Conservation (phyloP, 2,329 filamentous ascomycete species). For the Aspergillus japonicus region DNA sequence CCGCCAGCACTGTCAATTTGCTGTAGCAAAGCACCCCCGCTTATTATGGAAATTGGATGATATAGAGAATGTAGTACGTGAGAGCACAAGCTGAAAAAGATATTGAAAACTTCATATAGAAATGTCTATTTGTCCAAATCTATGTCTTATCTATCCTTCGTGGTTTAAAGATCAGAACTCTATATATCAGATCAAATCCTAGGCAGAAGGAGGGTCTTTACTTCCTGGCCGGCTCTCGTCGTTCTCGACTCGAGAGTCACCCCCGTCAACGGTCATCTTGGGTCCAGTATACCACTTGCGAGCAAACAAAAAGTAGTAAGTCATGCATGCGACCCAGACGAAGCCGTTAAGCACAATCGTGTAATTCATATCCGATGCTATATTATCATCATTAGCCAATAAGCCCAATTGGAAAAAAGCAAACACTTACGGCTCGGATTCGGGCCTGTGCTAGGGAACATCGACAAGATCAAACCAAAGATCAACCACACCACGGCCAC, state of each 20-base stretch:
- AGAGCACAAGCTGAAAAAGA: too few species aligned
- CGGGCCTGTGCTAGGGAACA: conserved; percentile 60
- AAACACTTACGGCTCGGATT: conserved; percentile 46
- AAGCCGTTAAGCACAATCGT: conserved; percentile 61
- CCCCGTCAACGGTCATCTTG: conserved; percentile 53
- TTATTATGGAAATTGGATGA: too few species aligned
- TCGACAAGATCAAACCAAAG: conserved; percentile 57
- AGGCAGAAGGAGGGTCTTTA: conserved; percentile 4
- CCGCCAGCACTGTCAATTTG: too few species aligned
- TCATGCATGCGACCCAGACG: conserved; percentile 57
- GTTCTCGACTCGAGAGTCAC: conserved; percentile 10
- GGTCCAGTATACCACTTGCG: conserved; percentile 63
- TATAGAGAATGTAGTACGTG: too few species aligned
- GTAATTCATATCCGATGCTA: conserved; percentile 59
- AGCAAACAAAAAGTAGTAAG: conserved; percentile 59
- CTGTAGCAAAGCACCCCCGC: too few species aligned
- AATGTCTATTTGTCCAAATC: too few species aligned
- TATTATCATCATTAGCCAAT: neutral
- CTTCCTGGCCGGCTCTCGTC: conserved; percentile 16
- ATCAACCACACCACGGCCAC: conserved; percentile 54
- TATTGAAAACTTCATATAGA: too few species aligned
- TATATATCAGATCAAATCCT: neutral
- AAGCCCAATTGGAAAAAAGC: conserved; percentile 5
- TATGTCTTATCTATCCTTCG: too few species aligned
- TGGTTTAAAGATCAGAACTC: too few species aligned